phyloP scores from a whole-genome alignment of 2,329 filamentous ascomycete genomes.

The Parastagonospora nodorum region DNA sequence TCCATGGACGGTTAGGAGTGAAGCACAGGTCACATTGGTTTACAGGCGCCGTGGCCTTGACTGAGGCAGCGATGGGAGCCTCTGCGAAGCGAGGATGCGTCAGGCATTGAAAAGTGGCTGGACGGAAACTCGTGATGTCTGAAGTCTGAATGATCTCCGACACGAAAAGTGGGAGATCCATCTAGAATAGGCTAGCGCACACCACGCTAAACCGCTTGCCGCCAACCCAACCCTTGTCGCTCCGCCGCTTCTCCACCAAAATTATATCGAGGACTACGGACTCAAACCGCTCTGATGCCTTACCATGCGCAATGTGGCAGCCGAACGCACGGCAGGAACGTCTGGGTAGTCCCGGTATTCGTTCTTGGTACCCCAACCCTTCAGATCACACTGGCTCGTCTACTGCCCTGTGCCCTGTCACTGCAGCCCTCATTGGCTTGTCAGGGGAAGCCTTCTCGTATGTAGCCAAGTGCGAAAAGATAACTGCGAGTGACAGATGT shows the following conservation, averaged over 20 bases:
- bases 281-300: constrained; percentile 44
- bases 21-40: constrained; percentile 33
- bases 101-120: constrained; percentile 39
- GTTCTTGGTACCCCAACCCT: constrained; percentile 11
- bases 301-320: constrained; percentile 30
- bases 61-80: constrained; percentile 35
- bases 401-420: constrained; percentile 3
- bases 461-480: constrained; percentile 14
- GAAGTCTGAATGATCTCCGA: constrained; percentile 35
- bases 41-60: constrained; percentile 28
- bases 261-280: constrained; percentile 31
- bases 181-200: constrained; percentile 23
- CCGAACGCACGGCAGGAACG: constrained; percentile 31
- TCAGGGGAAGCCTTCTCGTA: constrained; percentile 1
- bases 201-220: constrained; percentile 15
- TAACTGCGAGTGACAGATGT: constrained; percentile 18
- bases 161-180: constrained; percentile 25
- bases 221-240: constrained; percentile 14
- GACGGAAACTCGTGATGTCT: constrained; percentile 44
- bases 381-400: constrained; percentile 8
- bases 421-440: background rate
- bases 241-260: constrained; percentile 17
- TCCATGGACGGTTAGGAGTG: constrained; percentile 18
- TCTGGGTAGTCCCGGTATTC: constrained; percentile 22
- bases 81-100: constrained; percentile 24